phyloP scores from a whole-genome alignment of 2,329 filamentous ascomycete genomes.

The Penicillium sp. region DNA sequence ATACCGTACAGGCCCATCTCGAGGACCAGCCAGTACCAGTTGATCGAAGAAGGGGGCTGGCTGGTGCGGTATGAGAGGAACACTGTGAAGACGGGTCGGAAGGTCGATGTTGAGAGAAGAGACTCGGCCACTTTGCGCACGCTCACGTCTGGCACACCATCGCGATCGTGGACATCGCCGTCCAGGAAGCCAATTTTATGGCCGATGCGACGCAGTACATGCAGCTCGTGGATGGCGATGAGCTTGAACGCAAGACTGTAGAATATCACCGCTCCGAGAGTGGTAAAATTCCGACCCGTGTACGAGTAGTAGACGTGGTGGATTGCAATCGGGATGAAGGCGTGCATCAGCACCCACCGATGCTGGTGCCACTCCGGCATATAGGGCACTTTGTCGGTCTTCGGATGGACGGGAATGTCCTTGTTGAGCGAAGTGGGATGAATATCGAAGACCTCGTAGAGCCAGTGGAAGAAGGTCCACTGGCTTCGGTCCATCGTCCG shows the following conservation, averaged over 20 bases:
- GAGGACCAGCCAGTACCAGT: conserved; percentile 44
- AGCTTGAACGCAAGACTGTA: conserved; percentile 48
- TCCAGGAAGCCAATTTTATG: conserved; percentile 50
- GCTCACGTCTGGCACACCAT: conserved; percentile 49
- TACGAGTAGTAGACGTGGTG: conserved; percentile 43
- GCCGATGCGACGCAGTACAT: conserved; percentile 44
- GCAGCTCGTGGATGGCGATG: conserved; percentile 47
- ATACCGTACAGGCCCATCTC: conserved; percentile 49
- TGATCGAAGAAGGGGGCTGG: conserved; percentile 31
- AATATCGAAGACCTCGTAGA: conserved; percentile 38
- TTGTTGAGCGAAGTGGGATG: conserved; percentile 35
- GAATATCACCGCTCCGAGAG: conserved; percentile 39
- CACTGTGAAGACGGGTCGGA: conserved; percentile 41
- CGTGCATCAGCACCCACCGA: conserved; percentile 47
- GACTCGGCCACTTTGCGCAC: conserved; percentile 41
- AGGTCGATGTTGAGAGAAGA: conserved; percentile 39
- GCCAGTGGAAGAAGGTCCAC: conserved; percentile 41
- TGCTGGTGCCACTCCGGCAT: conserved; percentile 43
- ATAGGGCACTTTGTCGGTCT: conserved; percentile 49
- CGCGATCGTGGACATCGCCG: conserved; percentile 51
- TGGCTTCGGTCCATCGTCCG: conserved; percentile 29
- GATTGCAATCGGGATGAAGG: conserved; percentile 42
- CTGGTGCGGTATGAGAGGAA: conserved; percentile 36
- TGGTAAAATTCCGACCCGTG: conserved; percentile 37
- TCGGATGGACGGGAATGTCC: conserved; percentile 45